phyloP scores from a whole-genome alignment of 2,329 filamentous ascomycete species.

The Graphiopsis chlorocephala region DNA sequence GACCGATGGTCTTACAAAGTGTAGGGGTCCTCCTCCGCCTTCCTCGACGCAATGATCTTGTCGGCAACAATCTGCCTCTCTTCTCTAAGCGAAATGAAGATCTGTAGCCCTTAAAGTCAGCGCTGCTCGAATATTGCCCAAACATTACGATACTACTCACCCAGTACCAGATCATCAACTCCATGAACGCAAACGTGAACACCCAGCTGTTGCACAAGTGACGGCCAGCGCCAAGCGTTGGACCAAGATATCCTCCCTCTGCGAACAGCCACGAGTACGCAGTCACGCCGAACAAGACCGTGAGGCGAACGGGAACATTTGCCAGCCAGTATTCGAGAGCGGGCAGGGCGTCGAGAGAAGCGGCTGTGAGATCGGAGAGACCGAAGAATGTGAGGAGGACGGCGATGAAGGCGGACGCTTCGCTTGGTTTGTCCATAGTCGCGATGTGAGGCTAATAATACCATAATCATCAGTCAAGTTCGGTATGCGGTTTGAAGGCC shows the following conservation, averaged over 20 bases:
- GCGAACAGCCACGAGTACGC: slow-evolving; percentile 65
- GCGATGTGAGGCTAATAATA: slow-evolving; percentile 58
- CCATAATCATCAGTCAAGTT: background rate
- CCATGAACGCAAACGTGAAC: slow-evolving; percentile 80
- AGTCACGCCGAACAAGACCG: slow-evolving; percentile 60
- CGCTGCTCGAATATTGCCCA: background rate
- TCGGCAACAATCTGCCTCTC: slow-evolving; percentile 48
- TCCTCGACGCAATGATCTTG: slow-evolving; percentile 35
- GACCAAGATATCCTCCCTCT: slow-evolving; percentile 48
- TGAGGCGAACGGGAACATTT: slow-evolving; percentile 62
- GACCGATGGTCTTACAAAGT: background rate
- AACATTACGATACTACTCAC: slow-evolving; percentile 39
- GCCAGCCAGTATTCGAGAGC: slow-evolving; percentile 48
- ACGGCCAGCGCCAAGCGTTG: slow-evolving; percentile 45
- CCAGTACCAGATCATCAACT: slow-evolving; percentile 87
- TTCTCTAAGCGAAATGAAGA: slow-evolving; percentile 67
- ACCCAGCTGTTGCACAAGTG: slow-evolving; percentile 78
- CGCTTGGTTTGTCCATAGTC: slow-evolving; percentile 65
- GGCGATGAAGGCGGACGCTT: slow-evolving; percentile 65
- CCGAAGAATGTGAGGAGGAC: slow-evolving; percentile 66
- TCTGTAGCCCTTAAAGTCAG: slow-evolving; percentile 25
- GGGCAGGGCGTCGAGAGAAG: slow-evolving; percentile 43
- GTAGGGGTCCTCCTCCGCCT: slow-evolving; percentile 36
- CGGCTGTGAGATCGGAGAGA: slow-evolving; percentile 46
- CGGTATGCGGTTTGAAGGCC: background rate